Percentiles rank a stretch among this genome's conserved stretches.
Evolutionary conservation across 768 basidiomycete genomes (phyloP).

Genomic region (Suillus spraguei): DNA sequence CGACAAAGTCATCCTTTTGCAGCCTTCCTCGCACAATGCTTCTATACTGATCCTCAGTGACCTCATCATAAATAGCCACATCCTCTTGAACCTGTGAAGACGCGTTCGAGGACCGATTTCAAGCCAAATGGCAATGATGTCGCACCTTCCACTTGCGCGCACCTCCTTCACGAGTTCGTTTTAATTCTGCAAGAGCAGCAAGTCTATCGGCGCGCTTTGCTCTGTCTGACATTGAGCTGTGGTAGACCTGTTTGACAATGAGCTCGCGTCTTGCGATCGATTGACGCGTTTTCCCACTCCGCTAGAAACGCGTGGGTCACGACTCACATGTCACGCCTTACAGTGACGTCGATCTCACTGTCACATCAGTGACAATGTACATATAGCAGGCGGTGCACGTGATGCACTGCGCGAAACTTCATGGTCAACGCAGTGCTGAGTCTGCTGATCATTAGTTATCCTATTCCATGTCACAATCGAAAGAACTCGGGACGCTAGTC

Average conservation of each 20-base stretch:
- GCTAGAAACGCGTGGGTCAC: conserved; percentile 14
- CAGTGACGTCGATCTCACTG: not conserved
- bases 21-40: conserved; percentile 82
- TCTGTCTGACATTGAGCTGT: conserved; percentile 30
- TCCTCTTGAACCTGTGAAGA: conserved; percentile 53
- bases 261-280: conserved; percentile 20
- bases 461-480: conserved; percentile 30
- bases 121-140: conserved; percentile 12
- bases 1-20: conserved; percentile 90
- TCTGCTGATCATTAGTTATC: not conserved
- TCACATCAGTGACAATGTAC: not conserved
- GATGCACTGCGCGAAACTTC: not conserved
- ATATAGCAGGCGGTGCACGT: not conserved
- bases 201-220: conserved; percentile 43
- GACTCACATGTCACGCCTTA: conserved; percentile 4
- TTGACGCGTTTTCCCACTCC: conserved; percentile 24
- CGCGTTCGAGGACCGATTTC: conserved; percentile 25
- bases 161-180: conserved; percentile 61
- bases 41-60: conserved; percentile 87
- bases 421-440: not conserved
- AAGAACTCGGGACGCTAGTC: conserved; percentile 79
- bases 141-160: conserved; percentile 59
- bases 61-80: conserved; percentile 80
- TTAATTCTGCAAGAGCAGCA: conserved; percentile 48
- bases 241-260: conserved; percentile 3